phyloP scores from a whole-genome alignment of 352 stramenopile genomes.

The Globisporangium nagaii region DNA sequence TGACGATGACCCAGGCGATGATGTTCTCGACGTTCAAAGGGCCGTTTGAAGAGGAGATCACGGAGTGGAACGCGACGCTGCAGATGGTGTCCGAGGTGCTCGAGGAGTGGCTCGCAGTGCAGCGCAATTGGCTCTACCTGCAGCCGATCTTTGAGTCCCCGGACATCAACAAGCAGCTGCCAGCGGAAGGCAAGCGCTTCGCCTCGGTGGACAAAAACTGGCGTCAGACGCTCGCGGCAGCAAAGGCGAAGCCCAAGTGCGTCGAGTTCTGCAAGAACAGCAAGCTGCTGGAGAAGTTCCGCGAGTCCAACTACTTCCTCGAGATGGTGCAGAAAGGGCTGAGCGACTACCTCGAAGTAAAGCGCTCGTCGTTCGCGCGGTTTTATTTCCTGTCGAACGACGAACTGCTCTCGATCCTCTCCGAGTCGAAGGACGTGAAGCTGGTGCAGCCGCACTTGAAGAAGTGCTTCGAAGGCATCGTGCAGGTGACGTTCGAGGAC shows the following conservation, averaged over 20 bases:
- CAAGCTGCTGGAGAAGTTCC: conserved; percentile 92
- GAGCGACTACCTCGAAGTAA: conserved; percentile 91
- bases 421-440: conserved; percentile 91
- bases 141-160: conserved; percentile 95
- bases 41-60: conserved; percentile 92
- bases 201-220: conserved; percentile 95
- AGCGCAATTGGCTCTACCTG: conserved; percentile 94
- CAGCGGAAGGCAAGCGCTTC: conserved; percentile 92
- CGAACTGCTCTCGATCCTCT: conserved; percentile 91
- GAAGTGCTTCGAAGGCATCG: conserved; percentile 93
- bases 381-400: conserved; percentile 96
- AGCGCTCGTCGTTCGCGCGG: conserved; percentile 87
- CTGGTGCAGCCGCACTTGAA: conserved; percentile 92
- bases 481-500: conserved; percentile 84
- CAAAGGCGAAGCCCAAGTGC: conserved; percentile 82
- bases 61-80: conserved; percentile 89
- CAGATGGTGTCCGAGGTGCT: conserved; percentile 91
- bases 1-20: conserved; percentile 96
- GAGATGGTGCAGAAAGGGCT: conserved; percentile 91
- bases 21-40: conserved; percentile 95
- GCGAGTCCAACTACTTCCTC: conserved; percentile 93
- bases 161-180: conserved; percentile 96
- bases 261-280: conserved; percentile 92
- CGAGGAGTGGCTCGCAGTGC: conserved; percentile 94
- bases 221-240: conserved; percentile 84